Base-by-base conservation (phyloP, 2,329 filamentous ascomycete genomes). In the Fusarium verticillioides region DNA sequence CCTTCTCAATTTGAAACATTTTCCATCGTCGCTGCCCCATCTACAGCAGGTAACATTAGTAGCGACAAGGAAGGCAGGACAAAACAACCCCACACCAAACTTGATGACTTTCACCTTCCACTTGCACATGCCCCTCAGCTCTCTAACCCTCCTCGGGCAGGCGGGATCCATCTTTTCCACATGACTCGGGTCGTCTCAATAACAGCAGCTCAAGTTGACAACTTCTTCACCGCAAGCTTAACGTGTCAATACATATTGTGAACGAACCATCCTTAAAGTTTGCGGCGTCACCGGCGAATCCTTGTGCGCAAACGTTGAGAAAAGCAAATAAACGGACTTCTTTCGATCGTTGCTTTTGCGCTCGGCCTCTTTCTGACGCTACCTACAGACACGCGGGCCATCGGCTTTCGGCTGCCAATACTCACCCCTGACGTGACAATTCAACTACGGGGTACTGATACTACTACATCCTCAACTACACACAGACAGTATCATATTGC, bases 191-290 rank as follows among this genome's bases (percentile, higher is more conserved):
- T 52, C 23, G 28, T 50, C 26, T 49, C 26, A 23, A 46, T 23
- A 53, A 61, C 15, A 30, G 36, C 39, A 30, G 42, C 30, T 54
- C 60, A 65, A 47, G 40, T 37, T 39, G 46, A 36, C 26, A 59
- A 66, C 36, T 46, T 69, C 44, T 47, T 37, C 62, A 60, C 65
- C 46, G 46, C 62, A 66, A 69, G 32, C 49, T 52, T n/a, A 36
- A 66, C 21, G 32, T 42, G 37, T 39, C 18, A 47, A 43, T 43
- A 36, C 34, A 36, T 36, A 63, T 66, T 40, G 49, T 40, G 26
- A 63, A 23, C 30, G 37, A 34, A 4, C 18, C 23, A 56, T 62
- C 63, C 39, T 44, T 44, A 54, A 28, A 56, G 30, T 32, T 30
- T 49, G 19, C 49, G n/a, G 58, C 34, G 8, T 40, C 26, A 18